phyloP scores from a whole-genome alignment of 257 asterid genomes.

The Scutellaria minor region DNA sequence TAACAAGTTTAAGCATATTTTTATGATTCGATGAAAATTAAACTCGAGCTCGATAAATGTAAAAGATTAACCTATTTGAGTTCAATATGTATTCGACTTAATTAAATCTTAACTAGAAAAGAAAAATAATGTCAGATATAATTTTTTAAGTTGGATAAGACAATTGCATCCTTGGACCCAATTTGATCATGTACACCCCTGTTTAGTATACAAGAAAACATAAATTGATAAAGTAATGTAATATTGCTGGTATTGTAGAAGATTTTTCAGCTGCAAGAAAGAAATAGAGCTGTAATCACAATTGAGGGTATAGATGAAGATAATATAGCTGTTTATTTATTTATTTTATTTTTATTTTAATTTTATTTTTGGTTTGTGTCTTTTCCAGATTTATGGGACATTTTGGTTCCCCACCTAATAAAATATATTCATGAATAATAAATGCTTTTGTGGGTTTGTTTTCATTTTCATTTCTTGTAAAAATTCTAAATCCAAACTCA shows the following conservation, averaged over 20 bases:
- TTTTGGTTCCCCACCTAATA: constrained; percentile 48
- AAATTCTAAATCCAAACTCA: neutral
- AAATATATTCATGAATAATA: constrained; percentile 45
- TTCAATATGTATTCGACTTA: too few species aligned
- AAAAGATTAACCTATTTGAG: too few species aligned
- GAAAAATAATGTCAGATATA: neutral
- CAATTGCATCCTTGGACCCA: neutral
- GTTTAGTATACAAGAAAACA: neutral
- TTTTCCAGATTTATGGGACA: constrained; percentile 42
- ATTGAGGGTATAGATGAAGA: constrained; percentile 41
- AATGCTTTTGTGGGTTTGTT: constrained; percentile 47
- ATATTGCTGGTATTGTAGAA: constrained; percentile 20
- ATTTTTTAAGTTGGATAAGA: neutral
- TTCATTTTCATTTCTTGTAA: constrained; percentile 24
- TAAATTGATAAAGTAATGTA: constrained; percentile 13
- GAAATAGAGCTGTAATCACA: constrained; percentile 31
- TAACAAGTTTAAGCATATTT: neutral
- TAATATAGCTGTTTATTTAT: constrained; percentile 40
- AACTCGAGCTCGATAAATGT: neutral
- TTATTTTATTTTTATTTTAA: too few species aligned
- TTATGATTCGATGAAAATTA: neutral
- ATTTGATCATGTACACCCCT: neutral
- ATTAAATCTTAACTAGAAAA: too few species aligned
- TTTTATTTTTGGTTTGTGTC: constrained; percentile 26
- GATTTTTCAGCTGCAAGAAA: constrained; percentile 17